Evolutionary conservation across 768 basidiomycete genomes (phyloP), one percentile per base, ranked within the genome.

Genomic region (Auricularia heimuer): DNA sequence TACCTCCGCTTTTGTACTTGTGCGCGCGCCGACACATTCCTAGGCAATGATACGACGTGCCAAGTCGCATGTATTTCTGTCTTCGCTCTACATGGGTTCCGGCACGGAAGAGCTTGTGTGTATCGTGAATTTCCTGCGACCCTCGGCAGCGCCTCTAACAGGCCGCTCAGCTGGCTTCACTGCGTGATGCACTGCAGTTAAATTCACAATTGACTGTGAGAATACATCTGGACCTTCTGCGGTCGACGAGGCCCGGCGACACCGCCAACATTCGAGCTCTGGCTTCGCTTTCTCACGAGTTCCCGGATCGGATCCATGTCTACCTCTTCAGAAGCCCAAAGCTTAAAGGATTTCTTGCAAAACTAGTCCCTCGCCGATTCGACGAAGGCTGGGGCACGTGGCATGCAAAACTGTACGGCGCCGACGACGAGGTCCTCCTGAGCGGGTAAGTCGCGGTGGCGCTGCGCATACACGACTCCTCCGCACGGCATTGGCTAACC

Each of bases 371-470:
- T 6, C 88, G 90, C 29, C 81, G 97, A 63, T 97, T 93, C 76
- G 96, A 99, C 70, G 97, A 99, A 77, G 97, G 95, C 1, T 98
- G 94, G 91, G 96, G 95, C 0, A 93, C 95, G 1, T 98, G 95
- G 95, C 97, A 98, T 73, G 89, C 92, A 3, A 99, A 99, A 75
- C 83, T 94, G 64, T 99, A 99, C 71, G 94, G 93, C 21, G 88
- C 83, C 0, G 97, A 99, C 73, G 88, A 98, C 71, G 86, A 95
- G 63, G 82, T 99, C 54, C 85, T 99, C 74, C 85, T 99, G 66
- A 92, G 86, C 70, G 97, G 97, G 96, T 96, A 68, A 76, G 85
- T 74, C 16, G 24, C n/a, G 7, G 54, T 18, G 7, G 54, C 54
- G 39, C 39, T 29, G 39, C 39, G 39, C 39, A 42, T 42, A 14